A percentile compares a stretch with the other conserved stretches of the same genome.
These are phyloP conservation scores for Furcasterigmium sp. DNA, from an alignment of 2,329 filamentous ascomycete species.

Conservation along the genomic window DNA sequence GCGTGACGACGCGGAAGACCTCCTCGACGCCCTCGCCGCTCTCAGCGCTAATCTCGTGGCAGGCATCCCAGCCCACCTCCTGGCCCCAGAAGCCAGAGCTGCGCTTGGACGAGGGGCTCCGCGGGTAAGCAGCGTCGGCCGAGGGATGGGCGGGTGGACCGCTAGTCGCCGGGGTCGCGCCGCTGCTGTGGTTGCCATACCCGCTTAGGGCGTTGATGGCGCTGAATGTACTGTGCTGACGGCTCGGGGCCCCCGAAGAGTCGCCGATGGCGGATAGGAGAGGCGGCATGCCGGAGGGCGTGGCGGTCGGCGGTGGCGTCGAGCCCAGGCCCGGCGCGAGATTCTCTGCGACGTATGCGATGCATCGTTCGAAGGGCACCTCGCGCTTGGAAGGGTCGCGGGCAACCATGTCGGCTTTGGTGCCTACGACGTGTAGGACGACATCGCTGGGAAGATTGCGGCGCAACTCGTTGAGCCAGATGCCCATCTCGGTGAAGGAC, in stretches of 20 bases:
- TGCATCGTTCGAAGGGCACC: conserved; percentile 91
- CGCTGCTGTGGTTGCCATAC: background rate
- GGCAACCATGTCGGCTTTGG: conserved; percentile 86
- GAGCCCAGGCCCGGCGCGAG: conserved; percentile 65
- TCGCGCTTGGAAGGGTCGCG: conserved; percentile 72
- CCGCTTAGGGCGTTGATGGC: background rate
- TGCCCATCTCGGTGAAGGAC: conserved; percentile 87
- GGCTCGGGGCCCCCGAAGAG: conserved; percentile 15
- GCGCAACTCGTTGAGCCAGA: conserved; percentile 82
- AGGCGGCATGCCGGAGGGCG: conserved; percentile 25
- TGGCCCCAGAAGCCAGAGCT: conserved; percentile 83
- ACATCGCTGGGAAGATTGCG: conserved; percentile 72
- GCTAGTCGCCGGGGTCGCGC: background rate
- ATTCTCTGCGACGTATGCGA: conserved; percentile 92
- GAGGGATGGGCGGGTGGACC: background rate
- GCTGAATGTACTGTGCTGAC: conserved; percentile 7
- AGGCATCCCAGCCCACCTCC: conserved; percentile 93
- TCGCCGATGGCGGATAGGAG: conserved; percentile 10
- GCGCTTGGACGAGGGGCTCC: conserved; percentile 58
- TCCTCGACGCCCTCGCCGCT: conserved; percentile 94
- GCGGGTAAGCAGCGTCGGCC: conserved; percentile 38
- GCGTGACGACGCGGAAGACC: conserved; percentile 71
- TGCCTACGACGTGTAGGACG: conserved; percentile 91
- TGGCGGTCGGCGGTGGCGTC: conserved; percentile 63
- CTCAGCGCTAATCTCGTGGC: conserved; percentile 93